Conservation (phyloP, 345 rosid genomes). For the Atalantia buxifolia region DNA sequence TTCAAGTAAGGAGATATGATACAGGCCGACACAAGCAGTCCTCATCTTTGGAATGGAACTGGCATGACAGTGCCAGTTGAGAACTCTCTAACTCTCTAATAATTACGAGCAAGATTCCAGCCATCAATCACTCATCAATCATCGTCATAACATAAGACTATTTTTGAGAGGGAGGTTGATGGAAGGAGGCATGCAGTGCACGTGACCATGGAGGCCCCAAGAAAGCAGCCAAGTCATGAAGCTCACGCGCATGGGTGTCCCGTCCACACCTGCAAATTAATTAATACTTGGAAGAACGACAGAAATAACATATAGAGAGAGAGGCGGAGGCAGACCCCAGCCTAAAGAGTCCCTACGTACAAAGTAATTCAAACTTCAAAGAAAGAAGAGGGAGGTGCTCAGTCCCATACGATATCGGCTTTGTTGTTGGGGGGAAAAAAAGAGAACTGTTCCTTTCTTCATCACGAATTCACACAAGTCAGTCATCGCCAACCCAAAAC, state of each 20-base stretch:
- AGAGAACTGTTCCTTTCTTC: conserved; percentile 14
- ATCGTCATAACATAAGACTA: background rate
- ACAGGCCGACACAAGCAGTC: too few relatives aligned
- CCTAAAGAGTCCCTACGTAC: background rate
- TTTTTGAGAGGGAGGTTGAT: too few relatives aligned
- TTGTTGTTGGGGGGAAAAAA: conserved; percentile 19
- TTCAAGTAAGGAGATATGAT: too few relatives aligned
- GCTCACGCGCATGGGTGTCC: conserved; percentile 34
- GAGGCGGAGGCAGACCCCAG: too few relatives aligned
- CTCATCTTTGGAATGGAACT: too few relatives aligned
- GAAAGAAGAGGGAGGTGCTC: background rate
- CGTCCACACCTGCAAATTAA: background rate
- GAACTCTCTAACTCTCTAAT: too few relatives aligned
- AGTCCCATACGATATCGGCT: background rate
- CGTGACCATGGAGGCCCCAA: conserved; percentile 15
- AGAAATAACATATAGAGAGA: too few relatives aligned
- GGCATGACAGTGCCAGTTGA: too few relatives aligned
- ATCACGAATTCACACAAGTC: background rate
- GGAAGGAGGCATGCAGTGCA: conserved; percentile 8
- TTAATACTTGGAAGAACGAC: background rate
- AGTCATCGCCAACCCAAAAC: background rate
- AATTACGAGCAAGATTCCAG: too few relatives aligned
- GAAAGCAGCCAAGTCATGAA: conserved; percentile 15
- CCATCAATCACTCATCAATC: background rate
- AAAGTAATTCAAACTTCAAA: background rate